Percentiles rank a stretch among this genome's conserved stretches.
Evolutionary conservation across 2,329 filamentous ascomycete genomes (phyloP).

Genomic region (Paradendryphiella salina): DNA sequence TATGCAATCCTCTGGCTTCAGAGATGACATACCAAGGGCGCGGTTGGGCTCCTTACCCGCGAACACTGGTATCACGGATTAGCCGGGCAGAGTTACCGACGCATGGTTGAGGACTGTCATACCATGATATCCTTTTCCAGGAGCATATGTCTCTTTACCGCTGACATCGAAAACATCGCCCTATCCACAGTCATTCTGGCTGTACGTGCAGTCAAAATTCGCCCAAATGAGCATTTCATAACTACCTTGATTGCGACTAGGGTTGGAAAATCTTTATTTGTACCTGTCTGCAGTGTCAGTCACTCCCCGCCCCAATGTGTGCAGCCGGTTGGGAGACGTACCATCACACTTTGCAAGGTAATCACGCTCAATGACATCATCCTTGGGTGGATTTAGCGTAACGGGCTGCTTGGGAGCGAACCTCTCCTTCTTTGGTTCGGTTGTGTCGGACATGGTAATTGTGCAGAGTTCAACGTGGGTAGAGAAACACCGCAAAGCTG

Average conservation of each 20-base stretch:
- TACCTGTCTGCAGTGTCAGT: constrained; percentile 54
- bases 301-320: not conserved
- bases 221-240: not conserved
- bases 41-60: constrained; percentile 95
- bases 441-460: constrained; percentile 38
- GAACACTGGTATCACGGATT: constrained; percentile 68
- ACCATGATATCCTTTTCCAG: constrained; percentile 85
- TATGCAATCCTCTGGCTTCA: constrained; percentile 78
- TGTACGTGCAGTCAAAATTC: not conserved
- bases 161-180: constrained; percentile 94
- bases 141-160: constrained; percentile 82
- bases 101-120: constrained; percentile 38
- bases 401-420: constrained; percentile 81
- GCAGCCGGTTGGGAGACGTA: constrained; percentile 50
- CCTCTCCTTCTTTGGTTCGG: constrained; percentile 51
- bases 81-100: constrained; percentile 4
- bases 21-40: constrained; percentile 82
- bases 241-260: constrained; percentile 62
- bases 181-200: constrained; percentile 50
- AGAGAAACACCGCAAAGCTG: constrained; percentile 3
- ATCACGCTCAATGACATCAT: constrained; percentile 80
- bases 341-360: constrained; percentile 82
- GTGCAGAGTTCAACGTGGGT: constrained; percentile 4
- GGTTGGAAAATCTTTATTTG: constrained; percentile 63
- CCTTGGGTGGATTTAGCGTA: constrained; percentile 78